phyloP scores from a whole-genome alignment of 2,329 filamentous ascomycete species.

The Ophiostoma sp. region DNA sequence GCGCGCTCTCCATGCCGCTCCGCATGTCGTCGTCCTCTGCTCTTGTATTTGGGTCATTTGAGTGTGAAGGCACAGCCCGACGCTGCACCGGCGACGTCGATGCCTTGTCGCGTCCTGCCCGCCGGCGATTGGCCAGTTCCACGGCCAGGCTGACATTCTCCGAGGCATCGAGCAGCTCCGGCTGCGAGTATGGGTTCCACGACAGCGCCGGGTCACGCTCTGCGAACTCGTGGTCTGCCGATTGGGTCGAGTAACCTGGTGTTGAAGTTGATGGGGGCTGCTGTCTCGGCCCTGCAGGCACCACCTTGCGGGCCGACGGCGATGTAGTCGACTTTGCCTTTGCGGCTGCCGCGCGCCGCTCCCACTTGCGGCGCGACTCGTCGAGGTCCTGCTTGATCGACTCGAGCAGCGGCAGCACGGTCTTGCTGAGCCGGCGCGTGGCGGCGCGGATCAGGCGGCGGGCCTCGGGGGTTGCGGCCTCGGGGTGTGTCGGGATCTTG shows the following conservation, averaged over 20 bases:
- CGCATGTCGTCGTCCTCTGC: slow-evolving; percentile 28
- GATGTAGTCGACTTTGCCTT: slow-evolving; percentile 25
- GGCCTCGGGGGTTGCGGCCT: slow-evolving; percentile 61
- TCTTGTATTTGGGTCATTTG: not conserved
- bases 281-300: not conserved
- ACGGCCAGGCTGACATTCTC: slow-evolving; percentile 73
- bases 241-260: not conserved
- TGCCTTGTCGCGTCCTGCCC: slow-evolving; percentile 45
- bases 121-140: slow-evolving; percentile 67
- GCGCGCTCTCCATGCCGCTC: slow-evolving; percentile 50
- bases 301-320: not conserved
- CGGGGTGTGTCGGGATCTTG: slow-evolving; percentile 68
- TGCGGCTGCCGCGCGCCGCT: slow-evolving; percentile 33
- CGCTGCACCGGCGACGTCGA: not conserved
- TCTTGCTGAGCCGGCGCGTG: slow-evolving; percentile 43
- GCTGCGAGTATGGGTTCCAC: slow-evolving; percentile 37
- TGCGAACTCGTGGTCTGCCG: slow-evolving; percentile 42
- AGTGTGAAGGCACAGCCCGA: not conserved
- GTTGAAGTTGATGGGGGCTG: not conserved
- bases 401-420: slow-evolving; percentile 67
- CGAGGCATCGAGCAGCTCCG: slow-evolving; percentile 60
- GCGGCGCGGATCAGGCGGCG: slow-evolving; percentile 56
- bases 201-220: slow-evolving; percentile 57
- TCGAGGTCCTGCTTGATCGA: slow-evolving; percentile 73
- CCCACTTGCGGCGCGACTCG: slow-evolving; percentile 63